These are phyloP conservation scores for Triticum timopheevii DNA, from an alignment of 176 grass and related monocot genomes.

Conservation along the genomic window DNA sequence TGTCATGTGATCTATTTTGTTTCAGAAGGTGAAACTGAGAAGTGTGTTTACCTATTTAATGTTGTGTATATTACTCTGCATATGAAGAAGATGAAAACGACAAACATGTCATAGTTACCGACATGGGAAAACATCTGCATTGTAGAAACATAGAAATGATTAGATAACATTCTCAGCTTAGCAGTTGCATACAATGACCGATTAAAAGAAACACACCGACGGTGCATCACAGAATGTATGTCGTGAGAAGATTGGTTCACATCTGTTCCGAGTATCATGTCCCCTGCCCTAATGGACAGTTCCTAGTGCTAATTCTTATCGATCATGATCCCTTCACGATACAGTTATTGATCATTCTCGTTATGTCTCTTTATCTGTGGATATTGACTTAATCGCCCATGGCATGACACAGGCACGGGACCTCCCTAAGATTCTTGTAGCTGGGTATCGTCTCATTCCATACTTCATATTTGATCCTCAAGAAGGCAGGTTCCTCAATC, in stretches of 20 bases:
- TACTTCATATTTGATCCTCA: conserved; percentile 94
- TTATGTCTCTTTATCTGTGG: not conserved
- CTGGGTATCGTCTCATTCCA: conserved; percentile 78
- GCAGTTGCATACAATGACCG: not conserved
- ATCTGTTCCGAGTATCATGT: not conserved
- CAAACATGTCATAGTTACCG: not conserved
- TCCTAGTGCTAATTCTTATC: not conserved
- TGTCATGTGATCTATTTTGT: not conserved
- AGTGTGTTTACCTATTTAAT: not conserved
- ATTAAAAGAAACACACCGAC: not conserved
- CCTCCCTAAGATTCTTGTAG: conserved; percentile 71
- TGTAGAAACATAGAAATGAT: not conserved
- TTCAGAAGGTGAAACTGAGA: conserved; percentile 1
- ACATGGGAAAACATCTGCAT: not conserved
- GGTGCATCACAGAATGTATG: not conserved
- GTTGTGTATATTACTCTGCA: not conserved
- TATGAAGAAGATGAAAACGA: not conserved
- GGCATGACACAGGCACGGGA: conserved; percentile 72
- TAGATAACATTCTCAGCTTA: not conserved
- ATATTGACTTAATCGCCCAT: not conserved
- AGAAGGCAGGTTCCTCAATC: conserved; percentile 55
- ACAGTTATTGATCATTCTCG: not conserved
- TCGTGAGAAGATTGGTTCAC: not conserved
- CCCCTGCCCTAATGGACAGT: not conserved
- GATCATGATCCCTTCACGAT: not conserved